Base-by-base conservation (phyloP, 2,329 filamentous ascomycete genomes). In the Metarhizium rileyi region DNA sequence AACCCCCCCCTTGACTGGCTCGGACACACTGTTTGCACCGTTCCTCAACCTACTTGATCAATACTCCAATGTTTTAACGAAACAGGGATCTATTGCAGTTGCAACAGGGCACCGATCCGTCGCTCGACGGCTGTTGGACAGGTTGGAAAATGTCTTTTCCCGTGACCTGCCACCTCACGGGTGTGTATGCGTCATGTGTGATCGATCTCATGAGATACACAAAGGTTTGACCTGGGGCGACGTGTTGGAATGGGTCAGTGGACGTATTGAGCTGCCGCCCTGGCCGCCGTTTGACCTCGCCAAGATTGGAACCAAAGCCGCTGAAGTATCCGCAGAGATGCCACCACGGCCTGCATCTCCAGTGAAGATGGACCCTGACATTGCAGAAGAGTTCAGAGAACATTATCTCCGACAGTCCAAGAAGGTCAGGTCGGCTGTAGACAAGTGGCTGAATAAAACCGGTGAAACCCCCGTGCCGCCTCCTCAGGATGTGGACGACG, bases 31-130 rank as follows among this genome's bases (percentile, higher is more conserved):
- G 5, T 97, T 96, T 62, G 80, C 85, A 4, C 88, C 89, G 0
- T 88, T 93, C 56, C 86, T 87, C 64, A 84, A 81, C 55, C 75
- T 96, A 2, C 75, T 98, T 22, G 86, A 95, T 56, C 86, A 95
- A 61, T 97, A 95, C 63, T 80, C 85, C 55, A 77, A 80, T 3
- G 90, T 98, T 4, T 76, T 97, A 54, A 73, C 77, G 40, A 90
- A 86, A 54, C 88, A 86, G 58, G 93, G 93, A 3, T 97, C 91
- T 0, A 72, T 98, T 5, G 93, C 93, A 2, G 93, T 97, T 2
- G 93, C 93, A 16, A 97, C 91, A 0, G 93, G 93, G 5, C 95
- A 97, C 65, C 83, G 88, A 48, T 96, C 91, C 0, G 87, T 97
- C n/a, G 93, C 93, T 3, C 83, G 93, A 5, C 81, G 90, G 47